These are phyloP conservation scores for Stagonosporopsis vannaccii DNA, from an alignment of 2,329 filamentous ascomycete genomes.

Conservation along the genomic window DNA sequence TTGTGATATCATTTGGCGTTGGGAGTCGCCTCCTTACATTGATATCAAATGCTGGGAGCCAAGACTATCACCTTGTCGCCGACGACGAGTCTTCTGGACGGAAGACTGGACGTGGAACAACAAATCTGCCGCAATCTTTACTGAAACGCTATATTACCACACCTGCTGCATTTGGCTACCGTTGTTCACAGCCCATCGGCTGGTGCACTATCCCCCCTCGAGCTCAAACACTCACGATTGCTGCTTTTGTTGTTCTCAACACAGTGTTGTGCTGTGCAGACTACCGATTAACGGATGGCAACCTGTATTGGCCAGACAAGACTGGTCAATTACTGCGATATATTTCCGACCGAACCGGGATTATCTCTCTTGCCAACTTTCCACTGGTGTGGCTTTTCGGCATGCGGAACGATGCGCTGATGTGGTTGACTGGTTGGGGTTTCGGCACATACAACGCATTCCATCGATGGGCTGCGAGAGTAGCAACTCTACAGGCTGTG, in stretches of 20 bases:
- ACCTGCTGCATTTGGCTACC: conserved; percentile 53
- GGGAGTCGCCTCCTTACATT: conserved; percentile 30
- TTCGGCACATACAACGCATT: conserved; percentile 72
- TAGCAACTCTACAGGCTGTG: conserved; percentile 68
- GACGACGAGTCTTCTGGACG: neutral
- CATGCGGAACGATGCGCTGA: conserved; percentile 69
- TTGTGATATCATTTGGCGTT: conserved; percentile 36
- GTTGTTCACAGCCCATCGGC: conserved; percentile 51
- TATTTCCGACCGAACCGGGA: conserved; percentile 68
- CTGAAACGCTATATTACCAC: conserved; percentile 50
- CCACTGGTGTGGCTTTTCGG: conserved; percentile 72
- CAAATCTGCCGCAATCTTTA: conserved; percentile 19
- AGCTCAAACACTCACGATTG: conserved; percentile 55
- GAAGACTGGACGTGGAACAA: neutral
- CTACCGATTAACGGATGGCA: conserved; percentile 56
- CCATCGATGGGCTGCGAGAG: conserved; percentile 70
- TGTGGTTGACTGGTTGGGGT: conserved; percentile 74
- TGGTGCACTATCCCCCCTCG: conserved; percentile 59
- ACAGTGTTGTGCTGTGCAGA: conserved; percentile 53
- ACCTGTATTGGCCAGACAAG: conserved; percentile 53
- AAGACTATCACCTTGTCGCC: conserved; percentile 6
- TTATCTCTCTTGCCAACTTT: conserved; percentile 69
- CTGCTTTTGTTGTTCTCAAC: conserved; percentile 56
- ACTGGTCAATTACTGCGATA: conserved; percentile 60
- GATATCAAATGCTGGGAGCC: conserved; percentile 11